Base-by-base conservation (phyloP, 257 asterid species). In the Primulina huaijiensis region DNA sequence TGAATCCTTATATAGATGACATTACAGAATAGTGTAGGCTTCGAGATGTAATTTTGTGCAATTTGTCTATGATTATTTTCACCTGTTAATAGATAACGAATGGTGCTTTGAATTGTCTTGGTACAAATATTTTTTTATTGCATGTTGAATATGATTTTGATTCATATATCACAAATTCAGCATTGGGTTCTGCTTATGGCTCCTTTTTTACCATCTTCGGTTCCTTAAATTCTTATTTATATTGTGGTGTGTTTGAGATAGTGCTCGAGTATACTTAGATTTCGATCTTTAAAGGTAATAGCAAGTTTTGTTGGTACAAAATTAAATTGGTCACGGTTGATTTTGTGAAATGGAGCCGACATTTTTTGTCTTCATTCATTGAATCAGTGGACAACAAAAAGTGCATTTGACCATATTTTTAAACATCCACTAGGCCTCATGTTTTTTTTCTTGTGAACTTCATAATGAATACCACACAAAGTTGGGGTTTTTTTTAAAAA, bases 391-490 rank as follows among this genome's bases (percentile, higher is more conserved):
- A 23, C 46, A 40, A 55, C 55, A 62, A 37, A 58, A 64, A 8
- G 62, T 40, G 55, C 56, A 30, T 43, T 34, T 37, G 68, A 67
- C 38, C 52, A 9, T 50, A 43, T 67, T 59, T 57, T 33, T 17
- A 1, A 14, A 34, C 5, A 67, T 33, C 64, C 31, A 53, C n/a
- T 14, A 4, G 58, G 62, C 40, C 62, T 55, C n/a, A 40, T 69
- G 65, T 70, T 75, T 63, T 68, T 23, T 35, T 33, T 52, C 29
- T 67, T 29, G 14, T 4, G 38, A 27, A 14, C 60, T 59, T 55
- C 10, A 11, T 50, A 27, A 27, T 50, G 5, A 5, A 17, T 10
- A 50, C 21, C 57, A 43, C 55, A 4, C 55, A 38, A 38, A 38
- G 12, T 37, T 8, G 43, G n/a, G n/a, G n/a, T n/a, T n/a, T n/a